A percentile compares a stretch with the other conserved stretches of the same genome.
phyloP scores from a whole-genome alignment of 1,284 basidiomycete genomes.

The Moesziomyces aphidis region DNA sequence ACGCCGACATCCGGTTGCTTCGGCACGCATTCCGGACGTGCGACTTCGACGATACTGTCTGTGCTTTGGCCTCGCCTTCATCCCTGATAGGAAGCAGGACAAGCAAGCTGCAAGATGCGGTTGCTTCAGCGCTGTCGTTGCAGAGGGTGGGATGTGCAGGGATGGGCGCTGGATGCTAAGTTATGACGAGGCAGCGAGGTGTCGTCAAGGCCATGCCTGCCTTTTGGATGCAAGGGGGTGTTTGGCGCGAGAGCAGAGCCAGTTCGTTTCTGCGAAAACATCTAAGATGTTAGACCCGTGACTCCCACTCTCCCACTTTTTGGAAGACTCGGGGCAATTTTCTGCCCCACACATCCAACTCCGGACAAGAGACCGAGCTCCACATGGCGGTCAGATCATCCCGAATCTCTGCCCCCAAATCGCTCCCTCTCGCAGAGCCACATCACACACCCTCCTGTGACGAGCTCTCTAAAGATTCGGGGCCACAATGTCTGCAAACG shows the following conservation, averaged over 20 bases:
- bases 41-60: too few relatives aligned
- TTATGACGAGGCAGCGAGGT: too few relatives aligned
- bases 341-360: background rate
- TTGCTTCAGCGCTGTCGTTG: too few relatives aligned
- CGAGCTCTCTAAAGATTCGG: background rate
- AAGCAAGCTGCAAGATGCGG: too few relatives aligned
- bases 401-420: background rate
- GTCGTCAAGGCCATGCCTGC: background rate
- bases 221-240: background rate
- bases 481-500: constrained; percentile 1
- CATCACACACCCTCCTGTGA: background rate
- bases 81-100: too few relatives aligned
- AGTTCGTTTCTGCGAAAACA: background rate
- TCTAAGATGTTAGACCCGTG: background rate
- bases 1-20: background rate
- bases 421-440: background rate
- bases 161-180: background rate
- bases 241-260: background rate
- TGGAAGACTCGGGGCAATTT: background rate
- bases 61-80: too few relatives aligned
- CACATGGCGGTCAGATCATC: too few relatives aligned
- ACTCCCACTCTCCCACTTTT: background rate
- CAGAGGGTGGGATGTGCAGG: too few relatives aligned
- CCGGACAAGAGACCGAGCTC: background rate
- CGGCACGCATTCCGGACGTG: too few relatives aligned